Base-by-base conservation (phyloP, 2,329 filamentous ascomycete genomes). In the Ceratocystis albifundus region DNA sequence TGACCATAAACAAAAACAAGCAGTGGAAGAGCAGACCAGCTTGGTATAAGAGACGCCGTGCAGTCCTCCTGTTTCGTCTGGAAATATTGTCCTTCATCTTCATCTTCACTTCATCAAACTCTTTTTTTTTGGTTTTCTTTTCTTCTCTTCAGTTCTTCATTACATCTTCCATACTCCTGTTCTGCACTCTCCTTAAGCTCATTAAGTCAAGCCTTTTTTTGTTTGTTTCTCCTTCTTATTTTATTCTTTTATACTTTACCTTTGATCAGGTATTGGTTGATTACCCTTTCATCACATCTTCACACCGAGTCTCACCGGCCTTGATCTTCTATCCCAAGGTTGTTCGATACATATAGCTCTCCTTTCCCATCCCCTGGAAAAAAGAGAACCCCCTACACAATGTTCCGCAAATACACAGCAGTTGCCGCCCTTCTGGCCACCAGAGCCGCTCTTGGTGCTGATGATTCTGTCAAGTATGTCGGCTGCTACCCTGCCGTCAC, bases 361-460 rank as follows among this genome's bases (percentile, higher is more conserved):
- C 45, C 45, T 20, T 20, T 20, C n/a, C 10, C 45, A 6, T 20
- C 10, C 22, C 22, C 48, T n/a, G n/a, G 2, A 6, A 28, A 53
- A 53, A 41, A 41, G 36, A 15, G 15, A 41, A n/a, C 5, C 4
- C 22, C 36, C 32, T 22, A 30, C 65, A 63, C n/a, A 8, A 67
- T 67, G 66, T 28, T 67, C 30, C 22, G 32, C 62, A 67, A 67
- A 61, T 67, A 67, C 66, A 61, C 66, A n/a, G 57, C 66, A 25
- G 50, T 65, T 41, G 55, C 66, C 2, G 62, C 62, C 53, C 28
- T 67, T 4, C 22, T 67, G 12, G 66, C 55, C 10, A 41, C 32
- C 41, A 67, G 65, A 22, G 28, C 62, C 45, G 66, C 20, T 22
- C 25, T 65, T 10, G 66, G 57, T 12, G 55, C 62, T 32, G 46